phyloP scores from a whole-genome alignment of 306 rosid species.

The Calophaca sinica region DNA sequence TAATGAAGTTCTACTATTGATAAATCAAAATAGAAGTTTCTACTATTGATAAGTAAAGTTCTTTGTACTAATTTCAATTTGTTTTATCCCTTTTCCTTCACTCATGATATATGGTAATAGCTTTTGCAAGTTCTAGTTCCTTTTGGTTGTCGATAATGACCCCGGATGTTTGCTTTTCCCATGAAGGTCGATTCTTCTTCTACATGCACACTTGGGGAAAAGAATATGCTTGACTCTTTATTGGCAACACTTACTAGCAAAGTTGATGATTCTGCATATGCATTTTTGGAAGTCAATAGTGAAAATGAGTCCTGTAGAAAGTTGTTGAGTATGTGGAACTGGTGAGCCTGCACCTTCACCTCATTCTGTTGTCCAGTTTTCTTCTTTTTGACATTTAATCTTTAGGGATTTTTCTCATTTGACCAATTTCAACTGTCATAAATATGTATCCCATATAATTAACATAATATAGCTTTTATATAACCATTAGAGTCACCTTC shows the following conservation, averaged over 20 bases:
- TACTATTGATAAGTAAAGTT: neutral
- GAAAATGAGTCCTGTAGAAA: constrained; percentile 64
- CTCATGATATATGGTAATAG: constrained; percentile 33
- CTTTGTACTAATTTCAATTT: neutral
- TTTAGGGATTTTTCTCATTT: constrained; percentile 19
- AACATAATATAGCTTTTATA: constrained; percentile 7
- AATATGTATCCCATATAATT: constrained; percentile 1
- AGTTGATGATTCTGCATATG: constrained; percentile 58
- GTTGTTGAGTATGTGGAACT: constrained; percentile 73
- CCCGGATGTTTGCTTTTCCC: constrained; percentile 24
- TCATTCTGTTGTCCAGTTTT: neutral
- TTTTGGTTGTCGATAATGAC: constrained; percentile 36
- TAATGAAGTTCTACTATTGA: neutral
- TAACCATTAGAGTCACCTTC: neutral
- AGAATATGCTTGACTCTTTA: constrained; percentile 69
- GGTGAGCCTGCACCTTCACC: constrained; percentile 55
- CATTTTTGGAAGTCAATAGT: constrained; percentile 69
- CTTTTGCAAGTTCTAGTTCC: constrained; percentile 37
- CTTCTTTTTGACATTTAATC: constrained; percentile 1
- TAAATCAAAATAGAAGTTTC: neutral
- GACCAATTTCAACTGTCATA: constrained; percentile 15
- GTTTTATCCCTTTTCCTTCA: neutral
- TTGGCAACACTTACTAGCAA: constrained; percentile 56
- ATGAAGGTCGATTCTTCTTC: constrained; percentile 65
- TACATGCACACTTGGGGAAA: constrained; percentile 54